phyloP scores from a whole-genome alignment of 768 basidiomycete species.

The Naganishia antarctica region DNA sequence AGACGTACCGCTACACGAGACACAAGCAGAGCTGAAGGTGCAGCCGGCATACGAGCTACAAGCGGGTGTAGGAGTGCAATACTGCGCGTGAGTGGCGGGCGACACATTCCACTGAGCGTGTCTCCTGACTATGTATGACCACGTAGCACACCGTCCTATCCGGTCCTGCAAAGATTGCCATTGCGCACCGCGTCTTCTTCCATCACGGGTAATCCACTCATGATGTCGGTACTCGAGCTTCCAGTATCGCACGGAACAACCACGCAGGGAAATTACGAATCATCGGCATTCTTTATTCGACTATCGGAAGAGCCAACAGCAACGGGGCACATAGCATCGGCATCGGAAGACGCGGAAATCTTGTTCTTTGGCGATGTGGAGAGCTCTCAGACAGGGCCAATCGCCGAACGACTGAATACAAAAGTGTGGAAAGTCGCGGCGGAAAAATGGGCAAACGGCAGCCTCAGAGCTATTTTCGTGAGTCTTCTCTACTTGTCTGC shows the following conservation, averaged over 20 bases:
- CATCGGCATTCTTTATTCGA: conserved; percentile 79
- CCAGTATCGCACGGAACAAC: conserved; percentile 65
- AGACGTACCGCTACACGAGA: not conserved
- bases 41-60: not conserved
- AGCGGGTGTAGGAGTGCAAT: conserved; percentile 26
- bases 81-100: conserved; percentile 25
- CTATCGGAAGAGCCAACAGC: conserved; percentile 49
- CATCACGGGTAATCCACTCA: conserved; percentile 36
- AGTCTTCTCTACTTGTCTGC: conserved; percentile 25
- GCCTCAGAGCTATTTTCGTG: conserved; percentile 76
- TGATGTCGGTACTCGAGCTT: conserved; percentile 56
- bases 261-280: conserved; percentile 60
- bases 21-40: not conserved
- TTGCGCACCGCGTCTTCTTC: conserved; percentile 49
- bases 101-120: not conserved
- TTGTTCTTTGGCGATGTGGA: conserved; percentile 95
- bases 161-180: conserved; percentile 52
- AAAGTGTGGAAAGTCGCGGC: conserved; percentile 80
- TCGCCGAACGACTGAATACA: conserved; percentile 53
- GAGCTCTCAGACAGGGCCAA: conserved; percentile 49
- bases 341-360: conserved; percentile 56
- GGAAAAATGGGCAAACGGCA: conserved; percentile 59
- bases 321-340: not conserved
- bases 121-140: not conserved
- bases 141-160: conserved; percentile 10